These are phyloP conservation scores for Fusarium buxicola DNA, from an alignment of 2,329 filamentous ascomycete genomes.

Conservation along the genomic window DNA sequence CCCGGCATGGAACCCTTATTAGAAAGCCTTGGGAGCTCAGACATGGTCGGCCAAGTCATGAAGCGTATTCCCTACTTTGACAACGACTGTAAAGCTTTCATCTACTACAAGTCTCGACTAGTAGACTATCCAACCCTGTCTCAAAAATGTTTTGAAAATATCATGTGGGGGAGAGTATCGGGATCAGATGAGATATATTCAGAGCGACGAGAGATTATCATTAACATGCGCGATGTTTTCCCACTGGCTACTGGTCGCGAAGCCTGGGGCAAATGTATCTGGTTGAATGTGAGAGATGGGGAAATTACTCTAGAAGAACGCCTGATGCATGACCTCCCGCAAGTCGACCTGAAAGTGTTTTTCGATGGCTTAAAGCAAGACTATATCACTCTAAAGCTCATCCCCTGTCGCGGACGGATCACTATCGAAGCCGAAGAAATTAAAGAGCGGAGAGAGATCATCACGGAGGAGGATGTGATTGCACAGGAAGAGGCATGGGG, in stretches of 20 bases:
- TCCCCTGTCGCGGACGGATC: neutral
- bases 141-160: neutral
- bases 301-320: neutral
- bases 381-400: neutral
- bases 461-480: neutral
- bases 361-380: neutral
- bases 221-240: neutral
- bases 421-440: neutral
- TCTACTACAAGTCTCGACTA: conserved; percentile 9
- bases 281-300: neutral
- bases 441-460: neutral
- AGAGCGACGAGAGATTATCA: neutral
- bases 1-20: neutral
- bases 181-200: neutral
- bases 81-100: neutral
- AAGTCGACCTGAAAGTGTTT: neutral
- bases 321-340: neutral
- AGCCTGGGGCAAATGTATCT: neutral
- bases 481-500: neutral
- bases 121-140: conserved; percentile 7
- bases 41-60: neutral
- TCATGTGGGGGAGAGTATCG: neutral
- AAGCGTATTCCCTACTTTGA: conserved; percentile 6
- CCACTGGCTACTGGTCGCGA: neutral
- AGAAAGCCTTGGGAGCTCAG: neutral